Conservation (phyloP, 2,329 filamentous ascomycete species). For the Alternaria sp. region DNA sequence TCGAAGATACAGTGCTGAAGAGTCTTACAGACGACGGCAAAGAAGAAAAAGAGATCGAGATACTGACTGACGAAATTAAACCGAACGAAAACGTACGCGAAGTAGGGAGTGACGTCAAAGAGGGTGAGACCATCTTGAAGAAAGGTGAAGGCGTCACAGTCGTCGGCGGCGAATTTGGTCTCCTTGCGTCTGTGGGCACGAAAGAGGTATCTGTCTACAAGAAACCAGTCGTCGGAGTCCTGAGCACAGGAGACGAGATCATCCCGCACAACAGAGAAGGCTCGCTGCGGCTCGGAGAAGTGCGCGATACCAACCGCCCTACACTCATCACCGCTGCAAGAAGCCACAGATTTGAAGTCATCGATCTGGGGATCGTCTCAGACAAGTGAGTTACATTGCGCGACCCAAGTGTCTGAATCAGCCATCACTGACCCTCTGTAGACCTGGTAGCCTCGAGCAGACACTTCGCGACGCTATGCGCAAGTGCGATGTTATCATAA, state of each 20-base stretch:
- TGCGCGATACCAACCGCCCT: conserved; percentile 91
- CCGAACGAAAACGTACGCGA: conserved; percentile 89
- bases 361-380: conserved; percentile 86
- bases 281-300: conserved; percentile 77
- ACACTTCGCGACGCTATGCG: conserved; percentile 78
- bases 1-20: conserved; percentile 86
- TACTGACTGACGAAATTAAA: conserved; percentile 78
- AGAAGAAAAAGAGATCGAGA: conserved; percentile 89
- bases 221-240: conserved; percentile 80
- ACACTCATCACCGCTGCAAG: conserved; percentile 80
- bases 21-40: conserved; percentile 78
- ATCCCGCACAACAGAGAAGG: conserved; percentile 74
- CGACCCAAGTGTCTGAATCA: background rate
- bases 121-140: conserved; percentile 73
- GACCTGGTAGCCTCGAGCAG: conserved; percentile 75
- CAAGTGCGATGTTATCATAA: conserved; percentile 82
- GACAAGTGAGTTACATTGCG: conserved; percentile 62
- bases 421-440: conserved; percentile 38
- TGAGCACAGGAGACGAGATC: conserved; percentile 96
- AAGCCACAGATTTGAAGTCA: conserved; percentile 77
- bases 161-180: conserved; percentile 87
- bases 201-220: conserved; percentile 74
- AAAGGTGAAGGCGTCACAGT: conserved; percentile 85
- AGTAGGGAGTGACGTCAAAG: conserved; percentile 83
- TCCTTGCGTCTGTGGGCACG: conserved; percentile 85